These are phyloP conservation scores for Cadophora sp. DNA, from an alignment of 2,329 filamentous ascomycete species.

Conservation along the genomic window DNA sequence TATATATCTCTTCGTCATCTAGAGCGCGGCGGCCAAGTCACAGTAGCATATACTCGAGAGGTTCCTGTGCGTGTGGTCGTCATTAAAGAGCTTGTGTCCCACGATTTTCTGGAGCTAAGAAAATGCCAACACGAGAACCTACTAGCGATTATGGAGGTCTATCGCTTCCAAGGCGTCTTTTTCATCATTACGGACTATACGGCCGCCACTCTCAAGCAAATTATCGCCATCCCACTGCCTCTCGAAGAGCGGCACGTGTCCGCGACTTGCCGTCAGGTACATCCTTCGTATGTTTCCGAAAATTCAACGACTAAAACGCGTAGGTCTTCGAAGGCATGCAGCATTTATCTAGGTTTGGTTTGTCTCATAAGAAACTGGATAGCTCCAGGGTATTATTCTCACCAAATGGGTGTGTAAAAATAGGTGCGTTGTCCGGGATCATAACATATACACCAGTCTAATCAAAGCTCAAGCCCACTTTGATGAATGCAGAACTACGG, in stretches of 20 bases:
- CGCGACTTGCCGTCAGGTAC: slow-evolving; percentile 26
- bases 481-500: neutral
- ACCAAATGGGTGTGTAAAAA: neutral
- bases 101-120: slow-evolving; percentile 21
- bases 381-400: neutral
- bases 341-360: slow-evolving; percentile 19
- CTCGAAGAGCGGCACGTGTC: slow-evolving; percentile 26
- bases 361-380: neutral
- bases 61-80: slow-evolving; percentile 20
- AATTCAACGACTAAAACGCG: neutral
- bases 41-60: slow-evolving; percentile 22
- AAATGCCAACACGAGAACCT: slow-evolving; percentile 24
- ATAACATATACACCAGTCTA: neutral
- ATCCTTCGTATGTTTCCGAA: slow-evolving; percentile 3
- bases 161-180: slow-evolving; percentile 23
- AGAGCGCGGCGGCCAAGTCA: slow-evolving; percentile 25
- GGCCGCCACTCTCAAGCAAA: slow-evolving; percentile 24
- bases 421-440: slow-evolving; percentile 3
- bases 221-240: slow-evolving; percentile 23
- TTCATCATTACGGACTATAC: slow-evolving; percentile 29
- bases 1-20: slow-evolving; percentile 22
- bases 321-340: slow-evolving; percentile 29
- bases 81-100: slow-evolving; percentile 24
- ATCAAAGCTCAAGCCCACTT: slow-evolving; percentile 1
- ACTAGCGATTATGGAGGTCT: slow-evolving; percentile 21